Evolutionary conservation across 1,139 yeast species (phyloP), one percentile per base, ranked within the genome.

Genomic region (Yamadazyma mexicana): DNA sequence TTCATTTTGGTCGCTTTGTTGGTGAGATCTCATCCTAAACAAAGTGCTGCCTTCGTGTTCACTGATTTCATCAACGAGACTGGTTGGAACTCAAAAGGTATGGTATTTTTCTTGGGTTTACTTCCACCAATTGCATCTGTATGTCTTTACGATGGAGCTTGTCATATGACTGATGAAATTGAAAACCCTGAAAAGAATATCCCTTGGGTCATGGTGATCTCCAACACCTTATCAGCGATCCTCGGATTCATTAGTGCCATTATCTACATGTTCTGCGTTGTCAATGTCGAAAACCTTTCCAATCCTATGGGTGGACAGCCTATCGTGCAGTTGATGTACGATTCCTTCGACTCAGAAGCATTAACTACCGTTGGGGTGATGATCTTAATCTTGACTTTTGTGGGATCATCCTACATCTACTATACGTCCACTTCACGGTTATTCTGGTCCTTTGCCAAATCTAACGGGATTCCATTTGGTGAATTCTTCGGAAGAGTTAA

Each of bases 151-250:
- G 66, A 61, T 43, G 62, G 64, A 7, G 62, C 64, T 12, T 55
- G 60, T 28, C 65, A 61, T 46, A 56, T 59, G 60, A 61, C 65
- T 3, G 63, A 60, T 39, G 65, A 61, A 42, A 54, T 60, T 30
- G 58, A 54, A 10, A 38, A 49, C 7, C 65, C 66, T 2, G 61
- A 58, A 41, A 50, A 46, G 36, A 55, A 59, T 25, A 52, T 61
- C 10, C 66, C 66, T 1, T 50, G 55, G 36, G 65, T 58, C 3
- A 56, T 61, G 62, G 49, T 58, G 15, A 56, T 56, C 23, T 49
- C 62, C 22, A 58, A 59, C 31, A 37, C 52, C 2, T 43, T 53
- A 2, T 55, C 62, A 2, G 62, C 56, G 2, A 24, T 55, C 5
- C 44, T 54, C 23, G 62, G 58, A 5, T 55, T 58, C 27, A 32